Evolutionary conservation across 2,329 filamentous ascomycete species (phyloP), one percentile per base, ranked within the genome.

Genomic region (Orbilia quercus): DNA sequence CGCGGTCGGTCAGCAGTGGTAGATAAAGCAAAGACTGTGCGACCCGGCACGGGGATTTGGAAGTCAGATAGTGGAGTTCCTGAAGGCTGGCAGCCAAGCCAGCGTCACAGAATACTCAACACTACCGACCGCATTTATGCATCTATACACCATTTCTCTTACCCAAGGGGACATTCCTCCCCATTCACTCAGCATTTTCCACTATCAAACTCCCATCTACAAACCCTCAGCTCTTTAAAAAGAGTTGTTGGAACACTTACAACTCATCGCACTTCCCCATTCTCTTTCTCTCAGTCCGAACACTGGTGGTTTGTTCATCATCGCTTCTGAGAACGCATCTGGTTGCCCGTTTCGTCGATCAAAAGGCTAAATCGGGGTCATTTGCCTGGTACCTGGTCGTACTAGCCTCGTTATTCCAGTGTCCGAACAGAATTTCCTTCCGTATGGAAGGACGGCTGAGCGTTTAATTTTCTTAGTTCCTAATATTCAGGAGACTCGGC

Each of bases 291-390:
- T 55, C 40, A 53, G 48, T 48, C 58, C 45, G 45, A 62, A 54
- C 23, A 53, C 48, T 48, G 64, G 55, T 66, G 60, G 69, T 73
- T 73, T 73, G 60, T 58, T 60, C 65, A 73, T 62, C 60, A 59
- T 73, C 55, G 59, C 20, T 73, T 55, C 45, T 48, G 58, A 44
- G 50, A 22, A 60, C 69, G 69, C 69, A 60, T 73, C 55, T 54
- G 69, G 28, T 73, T 73, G 53, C 69, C 69, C 54, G 40, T 73
- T 73, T 73, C 47, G 69, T 73, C 55, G 60, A 73, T 44, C 44
- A 51, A 62, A 64, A 65, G 69, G 60, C 69, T 73, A 55, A 65
- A 73, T 73, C 60, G 48, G 67, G 67, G 38, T 73, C 60, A 73
- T 47, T 60, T 65, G 62, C 42, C 42, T 72, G 60, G 69, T 73